Percentiles rank a stretch among this genome's conserved stretches.
These are phyloP conservation scores for Rhodamnia rubescens DNA, from an alignment of 345 rosid genomes.

Conservation along the genomic window DNA sequence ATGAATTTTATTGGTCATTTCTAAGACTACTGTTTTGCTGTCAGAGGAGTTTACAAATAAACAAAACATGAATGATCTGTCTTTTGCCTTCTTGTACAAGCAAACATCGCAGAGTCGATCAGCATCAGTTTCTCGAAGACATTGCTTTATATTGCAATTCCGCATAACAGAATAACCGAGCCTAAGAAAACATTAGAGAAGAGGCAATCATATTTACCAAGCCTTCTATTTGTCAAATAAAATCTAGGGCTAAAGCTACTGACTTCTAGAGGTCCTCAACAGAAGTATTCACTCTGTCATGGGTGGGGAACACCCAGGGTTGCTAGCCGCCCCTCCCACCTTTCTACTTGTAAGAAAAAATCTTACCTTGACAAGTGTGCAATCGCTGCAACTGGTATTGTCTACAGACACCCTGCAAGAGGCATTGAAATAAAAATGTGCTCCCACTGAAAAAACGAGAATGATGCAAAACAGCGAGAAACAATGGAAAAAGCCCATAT, in stretches of 20 bases:
- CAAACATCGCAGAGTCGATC: background rate
- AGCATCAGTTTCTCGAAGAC: background rate
- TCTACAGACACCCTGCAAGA: conserved; percentile 77
- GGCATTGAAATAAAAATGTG: background rate
- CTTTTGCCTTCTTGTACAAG: background rate
- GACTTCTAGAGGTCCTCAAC: background rate
- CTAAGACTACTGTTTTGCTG: background rate
- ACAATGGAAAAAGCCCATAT: background rate
- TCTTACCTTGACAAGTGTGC: conserved; percentile 71
- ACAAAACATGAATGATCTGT: background rate
- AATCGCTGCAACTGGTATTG: conserved; percentile 54
- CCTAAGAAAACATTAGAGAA: background rate
- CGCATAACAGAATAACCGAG: background rate
- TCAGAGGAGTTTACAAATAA: background rate
- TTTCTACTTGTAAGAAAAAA: background rate
- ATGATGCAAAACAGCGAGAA: background rate
- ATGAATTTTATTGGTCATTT: background rate
- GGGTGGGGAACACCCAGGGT: background rate
- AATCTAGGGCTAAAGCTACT: background rate
- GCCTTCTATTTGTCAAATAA: background rate
- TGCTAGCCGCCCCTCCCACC: background rate
- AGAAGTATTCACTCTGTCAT: background rate
- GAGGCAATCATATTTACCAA: background rate
- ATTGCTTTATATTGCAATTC: background rate
- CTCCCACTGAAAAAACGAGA: background rate